phyloP scores from a whole-genome alignment of 805 yeast species.

The Wickerhamomyces silvicola region DNA sequence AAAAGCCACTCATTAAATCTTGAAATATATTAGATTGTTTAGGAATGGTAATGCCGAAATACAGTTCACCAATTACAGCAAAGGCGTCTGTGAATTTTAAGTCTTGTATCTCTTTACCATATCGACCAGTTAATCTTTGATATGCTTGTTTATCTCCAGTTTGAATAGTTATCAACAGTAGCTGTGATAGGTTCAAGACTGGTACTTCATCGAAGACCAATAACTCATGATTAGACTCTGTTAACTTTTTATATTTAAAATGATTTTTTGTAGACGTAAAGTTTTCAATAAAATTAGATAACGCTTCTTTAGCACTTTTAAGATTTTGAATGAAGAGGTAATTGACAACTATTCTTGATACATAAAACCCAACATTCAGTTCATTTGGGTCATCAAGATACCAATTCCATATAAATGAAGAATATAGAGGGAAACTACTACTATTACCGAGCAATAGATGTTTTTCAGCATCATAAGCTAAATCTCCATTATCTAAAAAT shows the following conservation, averaged over 20 bases:
- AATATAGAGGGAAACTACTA: slow-evolving; percentile 37
- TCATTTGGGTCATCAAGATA: slow-evolving; percentile 24
- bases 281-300: slow-evolving; percentile 28
- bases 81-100: slow-evolving; percentile 39
- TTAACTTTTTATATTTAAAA: slow-evolving; percentile 19
- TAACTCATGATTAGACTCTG: slow-evolving; percentile 28
- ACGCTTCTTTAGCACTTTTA: slow-evolving; percentile 44
- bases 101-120: slow-evolving; percentile 30
- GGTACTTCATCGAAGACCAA: slow-evolving; percentile 35
- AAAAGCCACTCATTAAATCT: slow-evolving; percentile 69
- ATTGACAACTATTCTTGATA: slow-evolving; percentile 63
- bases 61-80: slow-evolving; percentile 51
- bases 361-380: slow-evolving; percentile 26
- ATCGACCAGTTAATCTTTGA: slow-evolving; percentile 44
- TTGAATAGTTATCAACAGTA: slow-evolving; percentile 55
- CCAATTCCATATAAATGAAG: slow-evolving; percentile 41
- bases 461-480: slow-evolving; percentile 63
- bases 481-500: slow-evolving; percentile 40
- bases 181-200: slow-evolving; percentile 61
- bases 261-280: slow-evolving; percentile 20
- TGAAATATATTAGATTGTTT: slow-evolving; percentile 53
- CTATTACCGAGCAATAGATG: slow-evolving; percentile 63
- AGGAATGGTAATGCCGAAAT: slow-evolving; percentile 51
- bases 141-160: slow-evolving; percentile 47
- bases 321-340: slow-evolving; percentile 65